These are phyloP conservation scores for Nicotiana tabacum DNA, from an alignment of 257 asterid species.

Conservation along the genomic window DNA sequence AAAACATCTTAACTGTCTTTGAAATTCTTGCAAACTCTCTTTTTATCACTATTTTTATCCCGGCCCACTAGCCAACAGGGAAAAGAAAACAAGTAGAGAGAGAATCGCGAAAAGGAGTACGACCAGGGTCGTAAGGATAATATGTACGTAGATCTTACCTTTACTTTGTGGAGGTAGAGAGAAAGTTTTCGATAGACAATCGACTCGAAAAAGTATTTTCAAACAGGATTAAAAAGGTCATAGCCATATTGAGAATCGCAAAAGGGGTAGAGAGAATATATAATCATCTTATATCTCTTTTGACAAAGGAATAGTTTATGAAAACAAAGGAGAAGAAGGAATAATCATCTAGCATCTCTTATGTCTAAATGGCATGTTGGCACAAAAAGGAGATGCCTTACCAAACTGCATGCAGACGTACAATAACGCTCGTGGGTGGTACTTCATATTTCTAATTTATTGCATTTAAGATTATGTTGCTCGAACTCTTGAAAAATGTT, in stretches of 20 bases:
- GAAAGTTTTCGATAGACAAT: no score
- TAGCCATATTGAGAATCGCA: no score
- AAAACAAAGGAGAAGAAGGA: background rate
- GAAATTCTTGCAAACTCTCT: slow-evolving; percentile 2
- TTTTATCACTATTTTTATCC: background rate
- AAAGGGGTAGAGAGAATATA: background rate
- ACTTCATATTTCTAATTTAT: background rate
- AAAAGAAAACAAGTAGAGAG: background rate
- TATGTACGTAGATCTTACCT: no score
- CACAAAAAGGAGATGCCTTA: background rate
- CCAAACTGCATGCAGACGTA: background rate
- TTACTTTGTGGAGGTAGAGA: no score
- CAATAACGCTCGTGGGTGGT: background rate
- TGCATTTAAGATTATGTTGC: background rate
- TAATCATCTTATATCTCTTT: background rate
- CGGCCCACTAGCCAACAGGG: background rate
- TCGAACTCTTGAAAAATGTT: no score
- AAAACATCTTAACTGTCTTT: background rate
- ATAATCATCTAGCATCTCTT: background rate
- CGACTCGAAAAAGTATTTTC: no score
- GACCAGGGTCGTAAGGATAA: no score
- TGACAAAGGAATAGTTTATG: background rate
- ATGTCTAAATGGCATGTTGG: background rate
- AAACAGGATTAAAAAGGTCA: no score
- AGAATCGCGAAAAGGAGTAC: background rate